Conservation (phyloP, 257 asterid species). For the Solanum ossicruentum region DNA sequence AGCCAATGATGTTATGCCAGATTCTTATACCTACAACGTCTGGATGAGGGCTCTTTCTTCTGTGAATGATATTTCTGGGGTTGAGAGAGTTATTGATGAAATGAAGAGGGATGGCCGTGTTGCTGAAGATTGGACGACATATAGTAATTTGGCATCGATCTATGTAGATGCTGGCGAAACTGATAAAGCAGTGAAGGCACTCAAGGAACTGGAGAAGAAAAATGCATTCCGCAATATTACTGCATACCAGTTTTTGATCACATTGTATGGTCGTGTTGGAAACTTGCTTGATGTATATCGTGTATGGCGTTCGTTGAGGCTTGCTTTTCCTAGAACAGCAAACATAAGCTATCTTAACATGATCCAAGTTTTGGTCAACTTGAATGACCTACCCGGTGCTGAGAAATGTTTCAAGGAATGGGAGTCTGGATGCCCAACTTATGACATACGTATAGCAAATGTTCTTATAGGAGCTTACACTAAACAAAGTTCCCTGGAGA, state of each 20-base stretch:
- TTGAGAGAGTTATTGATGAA: constrained; percentile 84
- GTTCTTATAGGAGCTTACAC: constrained; percentile 71
- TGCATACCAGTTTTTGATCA: constrained; percentile 74
- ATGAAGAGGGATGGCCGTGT: constrained; percentile 92
- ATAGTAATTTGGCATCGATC: constrained; percentile 88
- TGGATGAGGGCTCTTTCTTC: constrained; percentile 99
- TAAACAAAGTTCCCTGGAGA: constrained; percentile 35
- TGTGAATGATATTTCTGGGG: constrained; percentile 54
- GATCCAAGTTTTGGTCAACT: constrained; percentile 69
- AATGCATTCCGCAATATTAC: constrained; percentile 34
- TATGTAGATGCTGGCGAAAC: constrained; percentile 61
- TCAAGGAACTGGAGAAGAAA: constrained; percentile 75
- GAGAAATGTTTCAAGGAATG: constrained; percentile 87
- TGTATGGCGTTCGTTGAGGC: constrained; percentile 84
- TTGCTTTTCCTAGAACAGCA: constrained; percentile 74
- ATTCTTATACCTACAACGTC: constrained; percentile 61
- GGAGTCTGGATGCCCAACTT: constrained; percentile 38
- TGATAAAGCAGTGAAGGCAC: constrained; percentile 76
- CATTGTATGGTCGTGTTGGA: constrained; percentile 76
- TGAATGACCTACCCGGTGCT: constrained; percentile 87
- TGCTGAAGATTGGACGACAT: constrained; percentile 82
- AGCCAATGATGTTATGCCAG: constrained; percentile 51
- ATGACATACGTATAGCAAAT: constrained; percentile 71
- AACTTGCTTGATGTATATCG: constrained; percentile 73
- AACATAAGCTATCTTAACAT: constrained; percentile 77